Base-by-base conservation (phyloP, 305 asterid genomes). In the Fraxinus velutina region DNA sequence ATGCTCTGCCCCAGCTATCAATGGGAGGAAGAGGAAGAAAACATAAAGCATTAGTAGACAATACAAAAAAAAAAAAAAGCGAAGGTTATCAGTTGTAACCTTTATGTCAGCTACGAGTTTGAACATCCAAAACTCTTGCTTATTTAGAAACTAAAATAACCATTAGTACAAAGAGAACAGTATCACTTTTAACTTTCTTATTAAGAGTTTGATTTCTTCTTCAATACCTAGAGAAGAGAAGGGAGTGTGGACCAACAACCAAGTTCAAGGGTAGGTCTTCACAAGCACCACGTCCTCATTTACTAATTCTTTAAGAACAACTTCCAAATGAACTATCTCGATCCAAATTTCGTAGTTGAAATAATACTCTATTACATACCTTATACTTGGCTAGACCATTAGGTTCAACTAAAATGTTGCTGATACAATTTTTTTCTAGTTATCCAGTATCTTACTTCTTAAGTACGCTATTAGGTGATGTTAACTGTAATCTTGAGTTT, bases 1-100 rank as follows among this genome's bases (percentile, higher is more conserved):
- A 92, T 89, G 36, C 21, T 79, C 39, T 88, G 86, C 57, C 93
- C 89, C 42, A 93, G 92, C 97, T 93, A 88, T 81, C 79, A 81
- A 79, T 50, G 55, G 75, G 79, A 75, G 57, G 83, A 84, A 75
- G 78, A 72, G 76, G 77, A 80, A 75, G 80, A 74, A 68, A 81
- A 73, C 60, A 80, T 32, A 19, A 30, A 81, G 52, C 75, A 83
- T 33, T 32, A 71, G 78, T 19, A 78, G 72, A 15, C 6, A 33
- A 75, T 33, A 44, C 52, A 73, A 77, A 30, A 5, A 57, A 29
- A 24, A n/a, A 8, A 57, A 57, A 55, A 57, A 2, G 13, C 68
- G 21, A 33, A 22, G 66, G 4, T 12, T 1, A 24, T 64, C 7
- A 64, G 73, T 64, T 19, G 70, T 64, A 64, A 64, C 10, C 34